Conservation (phyloP, 2,329 filamentous ascomycete genomes). For the Fusarium mexicanum region DNA sequence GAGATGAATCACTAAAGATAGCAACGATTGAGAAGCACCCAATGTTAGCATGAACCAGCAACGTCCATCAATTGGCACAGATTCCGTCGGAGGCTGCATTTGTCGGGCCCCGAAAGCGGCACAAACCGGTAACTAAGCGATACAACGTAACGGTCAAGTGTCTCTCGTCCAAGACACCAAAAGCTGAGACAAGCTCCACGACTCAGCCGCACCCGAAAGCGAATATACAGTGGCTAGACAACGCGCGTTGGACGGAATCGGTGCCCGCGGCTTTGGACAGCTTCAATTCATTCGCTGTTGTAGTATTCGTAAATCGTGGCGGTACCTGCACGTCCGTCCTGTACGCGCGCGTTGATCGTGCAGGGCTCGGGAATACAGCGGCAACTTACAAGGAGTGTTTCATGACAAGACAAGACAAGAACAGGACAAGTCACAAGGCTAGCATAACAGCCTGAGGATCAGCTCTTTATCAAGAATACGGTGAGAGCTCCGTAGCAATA, state of each 20-base stretch:
- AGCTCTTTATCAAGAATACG: neutral
- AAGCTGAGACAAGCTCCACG: neutral
- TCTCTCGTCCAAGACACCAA: neutral
- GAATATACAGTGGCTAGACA: neutral
- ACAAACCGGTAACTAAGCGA: neutral
- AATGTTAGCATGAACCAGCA: too few species aligned
- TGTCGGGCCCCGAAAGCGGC: neutral
- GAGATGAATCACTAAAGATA: neutral
- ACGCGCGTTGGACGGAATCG: neutral
- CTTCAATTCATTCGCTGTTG: neutral
- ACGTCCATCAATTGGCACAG: neutral
- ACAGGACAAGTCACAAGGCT: neutral
- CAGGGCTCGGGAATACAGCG: neutral
- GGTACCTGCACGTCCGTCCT: neutral
- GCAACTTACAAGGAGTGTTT: neutral
- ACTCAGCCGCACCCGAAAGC: neutral
- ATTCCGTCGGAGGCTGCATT: neutral
- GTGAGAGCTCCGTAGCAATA: neutral
- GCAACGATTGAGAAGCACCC: neutral
- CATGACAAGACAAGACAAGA: neutral
- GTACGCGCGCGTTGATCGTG: neutral
- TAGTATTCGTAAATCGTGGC: neutral
- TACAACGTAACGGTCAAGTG: neutral
- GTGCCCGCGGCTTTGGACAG: neutral
- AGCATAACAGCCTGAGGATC: neutral